phyloP scores from a whole-genome alignment of 1,284 basidiomycete genomes.

The Sporisorium sorghi region DNA sequence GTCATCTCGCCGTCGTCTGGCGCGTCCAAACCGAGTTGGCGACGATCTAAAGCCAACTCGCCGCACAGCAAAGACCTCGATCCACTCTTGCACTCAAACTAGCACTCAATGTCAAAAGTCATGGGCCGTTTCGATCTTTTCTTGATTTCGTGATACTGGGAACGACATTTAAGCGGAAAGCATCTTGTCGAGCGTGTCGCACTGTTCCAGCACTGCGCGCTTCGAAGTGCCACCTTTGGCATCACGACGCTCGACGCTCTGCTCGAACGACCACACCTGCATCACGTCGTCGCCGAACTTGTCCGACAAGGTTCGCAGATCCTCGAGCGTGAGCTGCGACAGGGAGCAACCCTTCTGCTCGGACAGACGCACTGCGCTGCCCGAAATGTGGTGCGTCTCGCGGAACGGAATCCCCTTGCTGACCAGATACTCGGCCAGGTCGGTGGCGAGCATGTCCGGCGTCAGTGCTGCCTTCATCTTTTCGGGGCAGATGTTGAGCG shows the following conservation, averaged over 20 bases:
- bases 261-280: constrained; percentile 66
- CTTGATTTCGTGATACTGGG: background rate
- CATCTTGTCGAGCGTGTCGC: constrained; percentile 56
- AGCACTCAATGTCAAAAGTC: background rate
- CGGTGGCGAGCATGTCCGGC: constrained; percentile 96
- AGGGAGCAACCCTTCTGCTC: constrained; percentile 84
- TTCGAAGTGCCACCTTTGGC: constrained; percentile 91
- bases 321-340: constrained; percentile 81
- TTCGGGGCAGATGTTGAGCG: constrained; percentile 81
- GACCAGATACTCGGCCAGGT: constrained; percentile 96
- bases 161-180: constrained; percentile 28
- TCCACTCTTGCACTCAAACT: constrained; percentile 24
- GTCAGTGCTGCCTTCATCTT: constrained; percentile 92
- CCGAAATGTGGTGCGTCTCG: constrained; percentile 97
- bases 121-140: background rate
- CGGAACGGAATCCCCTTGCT: constrained; percentile 96
- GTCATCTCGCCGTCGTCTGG: constrained; percentile 18
- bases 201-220: constrained; percentile 84
- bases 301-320: constrained; percentile 81
- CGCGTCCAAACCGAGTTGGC: constrained; percentile 2
- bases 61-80: constrained; percentile 18
- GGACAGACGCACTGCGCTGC: constrained; percentile 91
- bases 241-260: constrained; percentile 89
- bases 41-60: constrained; percentile 9
- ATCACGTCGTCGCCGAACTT: constrained; percentile 85